Conservation (phyloP, 176 grass and related monocot genomes). For the Musa itinerans region DNA sequence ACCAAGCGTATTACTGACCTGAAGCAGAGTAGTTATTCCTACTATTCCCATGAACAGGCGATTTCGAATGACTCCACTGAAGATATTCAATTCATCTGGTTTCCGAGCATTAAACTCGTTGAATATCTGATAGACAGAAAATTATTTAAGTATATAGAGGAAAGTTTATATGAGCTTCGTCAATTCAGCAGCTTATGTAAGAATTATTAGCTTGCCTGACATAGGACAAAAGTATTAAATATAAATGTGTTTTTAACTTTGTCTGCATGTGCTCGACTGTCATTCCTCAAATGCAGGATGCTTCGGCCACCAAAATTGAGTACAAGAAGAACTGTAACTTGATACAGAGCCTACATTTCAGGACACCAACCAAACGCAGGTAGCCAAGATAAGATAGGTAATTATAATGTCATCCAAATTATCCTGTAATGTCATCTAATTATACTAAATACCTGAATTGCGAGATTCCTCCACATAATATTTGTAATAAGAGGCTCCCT, state of each 20-base stretch:
- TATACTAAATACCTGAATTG: constrained; percentile 50
- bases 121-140: constrained; percentile 40
- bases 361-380: not conserved
- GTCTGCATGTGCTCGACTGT: constrained; percentile 51
- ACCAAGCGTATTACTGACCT: constrained; percentile 30
- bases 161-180: too few relatives aligned
- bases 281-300: constrained; percentile 59
- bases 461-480: constrained; percentile 97
- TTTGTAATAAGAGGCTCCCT: constrained; percentile 93
- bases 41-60: constrained; percentile 64
- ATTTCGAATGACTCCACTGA: constrained; percentile 57
- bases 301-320: constrained; percentile 67
- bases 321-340: constrained; percentile 69
- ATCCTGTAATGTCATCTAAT: too few relatives aligned
- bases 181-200: too few relatives aligned
- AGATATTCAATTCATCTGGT: constrained; percentile 78
- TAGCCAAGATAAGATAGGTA: too few relatives aligned
- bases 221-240: constrained; percentile 96
- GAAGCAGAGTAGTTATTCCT: constrained; percentile 50
- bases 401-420: too few relatives aligned
- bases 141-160: too few relatives aligned
- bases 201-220: constrained; percentile 46
- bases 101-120: constrained; percentile 90
- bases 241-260: constrained; percentile 91
- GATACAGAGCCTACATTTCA: constrained; percentile 58